Base-by-base conservation (phyloP, 225 moss, liverwort and hornwort species). In the Pseudoscleropodium purum region DNA sequence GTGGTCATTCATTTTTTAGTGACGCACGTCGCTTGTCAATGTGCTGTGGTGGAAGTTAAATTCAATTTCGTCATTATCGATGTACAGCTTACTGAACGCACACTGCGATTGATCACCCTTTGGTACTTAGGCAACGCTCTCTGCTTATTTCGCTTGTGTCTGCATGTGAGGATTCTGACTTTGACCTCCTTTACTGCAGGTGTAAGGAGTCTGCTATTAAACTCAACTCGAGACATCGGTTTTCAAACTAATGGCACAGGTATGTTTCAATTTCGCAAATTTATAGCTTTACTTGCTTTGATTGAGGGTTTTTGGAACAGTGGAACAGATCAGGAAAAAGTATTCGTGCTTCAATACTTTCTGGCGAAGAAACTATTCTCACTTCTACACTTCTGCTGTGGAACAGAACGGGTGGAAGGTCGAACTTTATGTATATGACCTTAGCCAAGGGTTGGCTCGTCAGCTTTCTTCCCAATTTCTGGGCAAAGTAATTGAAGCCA, bases 401-500 rank as follows among this genome's bases (percentile, higher is more conserved):
- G 52, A 54, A 47, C 92, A 97, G 95, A 95, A 94, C 60, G 98
- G 96, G 82, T 96, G 95, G 89, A 96, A 93, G 81, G 98, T 98
- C 85, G 95, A 96, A 63, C 92, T 98, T 61, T 95, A 95, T 88
- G 91, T 98, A 39, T 98, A 98, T 61, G 98, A 98, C 85, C 92
- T 98, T 18, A 98, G 98, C 86, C 97, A 95, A 95, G 98, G 98
- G 80, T 81, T 98, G 89, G 97, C 98, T 11, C 94, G 95, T 81
- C 97, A 97, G 90, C 94, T 98, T 45, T 98, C 98, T 63, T 92
- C 97, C 21, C 95, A 97, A 62, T 95, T 97, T 90, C 91, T 98
- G 91, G 98, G 98, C 11, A 97, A 98, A 92, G 96, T 93, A 15
- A 97, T 98, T 66, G 98, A 98, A 65, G 98, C 96, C 61, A 97